phyloP scores from a whole-genome alignment of 768 basidiomycete species.

The Glaciozyma antarctica region DNA sequence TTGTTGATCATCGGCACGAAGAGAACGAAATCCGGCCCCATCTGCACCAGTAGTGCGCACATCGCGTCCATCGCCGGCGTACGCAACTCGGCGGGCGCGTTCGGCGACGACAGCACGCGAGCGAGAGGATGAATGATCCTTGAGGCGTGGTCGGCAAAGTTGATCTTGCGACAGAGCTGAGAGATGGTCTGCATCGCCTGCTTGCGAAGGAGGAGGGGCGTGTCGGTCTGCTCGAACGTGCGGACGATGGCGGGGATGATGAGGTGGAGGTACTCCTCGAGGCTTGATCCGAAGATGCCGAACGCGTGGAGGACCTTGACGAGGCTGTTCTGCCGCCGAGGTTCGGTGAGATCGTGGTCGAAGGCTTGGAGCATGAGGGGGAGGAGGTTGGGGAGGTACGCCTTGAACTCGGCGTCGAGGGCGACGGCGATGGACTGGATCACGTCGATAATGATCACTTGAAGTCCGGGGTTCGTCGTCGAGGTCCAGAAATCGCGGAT shows the following conservation, averaged over 20 bases:
- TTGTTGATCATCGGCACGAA: slow-evolving; percentile 97
- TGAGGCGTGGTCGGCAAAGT: slow-evolving; percentile 95
- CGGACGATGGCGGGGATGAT: slow-evolving; percentile 89
- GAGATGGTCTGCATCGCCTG: slow-evolving; percentile 85
- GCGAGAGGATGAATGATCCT: slow-evolving; percentile 92
- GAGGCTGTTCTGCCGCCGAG: slow-evolving; percentile 50
- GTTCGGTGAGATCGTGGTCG: slow-evolving; percentile 69
- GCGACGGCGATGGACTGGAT: slow-evolving; percentile 89
- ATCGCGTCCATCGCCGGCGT: slow-evolving; percentile 84
- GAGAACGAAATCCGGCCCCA: slow-evolving; percentile 93
- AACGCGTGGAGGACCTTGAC: slow-evolving; percentile 91
- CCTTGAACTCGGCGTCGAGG: slow-evolving; percentile 92
- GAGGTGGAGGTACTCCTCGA: slow-evolving; percentile 95
- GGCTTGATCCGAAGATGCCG: slow-evolving; percentile 86
- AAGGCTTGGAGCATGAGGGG: slow-evolving; percentile 84
- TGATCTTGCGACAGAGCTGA: slow-evolving; percentile 78
- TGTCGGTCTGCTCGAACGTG: slow-evolving; percentile 75
- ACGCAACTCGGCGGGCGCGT: slow-evolving; percentile 57
- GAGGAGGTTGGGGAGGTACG: slow-evolving; percentile 79
- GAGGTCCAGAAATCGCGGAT: slow-evolving; percentile 83
- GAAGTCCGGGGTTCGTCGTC: slow-evolving; percentile 54
- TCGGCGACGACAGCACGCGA: slow-evolving; percentile 60
- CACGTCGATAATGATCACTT: slow-evolving; percentile 81
- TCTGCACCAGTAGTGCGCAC: slow-evolving; percentile 81
- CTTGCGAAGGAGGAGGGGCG: slow-evolving; percentile 64